Base-by-base conservation (phyloP, 805 yeast genomes). In the Yamadazyma tumulicola region DNA sequence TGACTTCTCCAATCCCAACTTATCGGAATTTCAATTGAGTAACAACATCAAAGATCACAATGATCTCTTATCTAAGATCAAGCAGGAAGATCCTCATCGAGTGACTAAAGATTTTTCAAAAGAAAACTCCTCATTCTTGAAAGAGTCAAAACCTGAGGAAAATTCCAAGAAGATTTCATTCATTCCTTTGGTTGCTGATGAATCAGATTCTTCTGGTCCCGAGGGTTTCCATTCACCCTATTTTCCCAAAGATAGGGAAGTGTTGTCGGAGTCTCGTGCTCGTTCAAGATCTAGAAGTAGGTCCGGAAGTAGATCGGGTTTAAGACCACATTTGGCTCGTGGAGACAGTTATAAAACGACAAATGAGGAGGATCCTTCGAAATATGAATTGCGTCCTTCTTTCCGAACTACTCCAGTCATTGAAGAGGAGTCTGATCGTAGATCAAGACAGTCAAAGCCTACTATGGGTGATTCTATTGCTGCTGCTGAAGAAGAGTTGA, bases 331-430 rank as follows among this genome's bases (percentile, higher is more conserved):
- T 57, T 64, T 83, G 48, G 89, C 91, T 2, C 68, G 84, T 41
- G 93, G 91, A 23, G 89, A 81, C 43, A 78, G 88, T 1, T 82
- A 82, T 52, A 84, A 80, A 47, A 72, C 74, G 47, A 75, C 78
- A 8, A 64, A 69, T 31, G 56, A 57, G 11, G 72, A 69, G 30
- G 68, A 69, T 32, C 75, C 71, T 19, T 49, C 63, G 12, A 61
- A 59, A 36, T 68, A 65, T 39, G 67, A 67, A 39, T 57, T 67
- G 30, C 72, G 72, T 14, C 61, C 72, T 1, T 67, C 55, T 31
- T 54, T 67, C 37, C 11, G 6, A 6, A 39, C 43, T 5, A 31
- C 36, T 7, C 36, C 37, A 16, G 35, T 23, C 17, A 15, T 28
- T 18, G 57, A 52, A 12, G 62, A 60, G 24, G 50, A 59, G 4